These are phyloP conservation scores for Talaromyces funiculosus DNA, from an alignment of 2,329 filamentous ascomycete species.

Conservation along the genomic window DNA sequence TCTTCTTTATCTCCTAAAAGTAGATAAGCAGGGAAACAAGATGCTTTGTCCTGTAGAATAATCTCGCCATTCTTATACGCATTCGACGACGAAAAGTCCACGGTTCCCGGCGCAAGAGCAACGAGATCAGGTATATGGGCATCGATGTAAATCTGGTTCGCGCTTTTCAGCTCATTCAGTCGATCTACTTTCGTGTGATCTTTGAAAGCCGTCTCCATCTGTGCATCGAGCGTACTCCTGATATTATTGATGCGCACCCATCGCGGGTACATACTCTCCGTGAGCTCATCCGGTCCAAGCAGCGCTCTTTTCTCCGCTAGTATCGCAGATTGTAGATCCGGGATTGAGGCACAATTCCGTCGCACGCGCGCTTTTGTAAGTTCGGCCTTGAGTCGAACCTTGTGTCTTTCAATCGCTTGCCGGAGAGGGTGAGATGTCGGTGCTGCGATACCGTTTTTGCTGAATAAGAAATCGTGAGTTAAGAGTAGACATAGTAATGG, in stretches of 20 bases:
- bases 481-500: conserved; percentile 75
- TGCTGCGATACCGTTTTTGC: conserved; percentile 76
- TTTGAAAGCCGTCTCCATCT: conserved; percentile 69
- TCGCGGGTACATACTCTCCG: conserved; percentile 58
- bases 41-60: conserved; percentile 94
- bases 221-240: conserved; percentile 62
- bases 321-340: conserved; percentile 50
- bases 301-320: conserved; percentile 36
- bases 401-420: conserved; percentile 71
- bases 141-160: conserved; percentile 61
- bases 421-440: conserved; percentile 73
- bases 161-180: conserved; percentile 53
- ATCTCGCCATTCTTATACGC: conserved; percentile 73
- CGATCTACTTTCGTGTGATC: conserved; percentile 53
- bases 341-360: conserved; percentile 62
- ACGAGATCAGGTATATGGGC: conserved; percentile 75
- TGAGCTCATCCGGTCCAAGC: conserved; percentile 36
- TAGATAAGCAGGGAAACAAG: conserved; percentile 90
- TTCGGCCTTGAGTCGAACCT: conserved; percentile 72
- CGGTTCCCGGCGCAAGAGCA: conserved; percentile 62
- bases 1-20: conserved; percentile 58
- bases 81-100: conserved; percentile 63
- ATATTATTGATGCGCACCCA: conserved; percentile 88
- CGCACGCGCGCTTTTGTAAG: conserved; percentile 73
- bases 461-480: conserved; percentile 76